Evolutionary conservation across 495 filamentous ascomycete species (phyloP), one percentile per base, ranked within the genome.

Genomic region (Penicillium subrubescens): DNA sequence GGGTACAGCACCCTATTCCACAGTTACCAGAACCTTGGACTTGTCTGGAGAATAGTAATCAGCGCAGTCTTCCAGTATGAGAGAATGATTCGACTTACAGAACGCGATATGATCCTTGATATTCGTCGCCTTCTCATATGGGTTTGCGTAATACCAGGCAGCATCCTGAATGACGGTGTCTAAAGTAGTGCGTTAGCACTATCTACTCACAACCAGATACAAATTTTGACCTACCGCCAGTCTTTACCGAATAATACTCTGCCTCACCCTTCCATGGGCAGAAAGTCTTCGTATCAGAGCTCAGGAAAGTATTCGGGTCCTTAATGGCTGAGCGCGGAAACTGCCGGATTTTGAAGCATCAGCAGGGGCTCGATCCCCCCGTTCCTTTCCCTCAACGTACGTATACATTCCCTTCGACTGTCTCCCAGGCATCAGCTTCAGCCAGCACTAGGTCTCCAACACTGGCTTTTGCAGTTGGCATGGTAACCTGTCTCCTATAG

Each of bases 231-330:
- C 33, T 65, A 87, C 86, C 86, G 63, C 85, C 83, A 29, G 84
- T 79, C 17, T 80, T 81, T 60, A 92, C 75, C 15, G 81, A 86
- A 72, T 91, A 92, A 69, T 91, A 92, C 10, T 79, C 83, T 1
- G 88, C 86, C 37, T 81, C 73, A n/a, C 90, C 90, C 67, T 92
- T 92, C 89, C 89, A 91, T 2, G 81, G 78, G 70, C 90, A 92
- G 53, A 77, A 62, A 0, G 87, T 90, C 31, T 74, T 77, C 12
- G 78, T 80, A 23, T 84, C 72, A 11, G 84, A 79, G 54, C 79
- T 76, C 54, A 75, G 75, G 66, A 89, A 78, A 34, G 78, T 68
- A 3, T 74, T 76, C 55, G 77, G 72, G 62, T 84, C 77, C 43
- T 86, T 77, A 21, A 78, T 67, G 0, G 74, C 44, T 0, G 70